Evolutionary conservation across 2,329 filamentous ascomycete genomes (phyloP), one percentile per base, ranked within the genome.

Genomic region (Curvularia eragrostidis): DNA sequence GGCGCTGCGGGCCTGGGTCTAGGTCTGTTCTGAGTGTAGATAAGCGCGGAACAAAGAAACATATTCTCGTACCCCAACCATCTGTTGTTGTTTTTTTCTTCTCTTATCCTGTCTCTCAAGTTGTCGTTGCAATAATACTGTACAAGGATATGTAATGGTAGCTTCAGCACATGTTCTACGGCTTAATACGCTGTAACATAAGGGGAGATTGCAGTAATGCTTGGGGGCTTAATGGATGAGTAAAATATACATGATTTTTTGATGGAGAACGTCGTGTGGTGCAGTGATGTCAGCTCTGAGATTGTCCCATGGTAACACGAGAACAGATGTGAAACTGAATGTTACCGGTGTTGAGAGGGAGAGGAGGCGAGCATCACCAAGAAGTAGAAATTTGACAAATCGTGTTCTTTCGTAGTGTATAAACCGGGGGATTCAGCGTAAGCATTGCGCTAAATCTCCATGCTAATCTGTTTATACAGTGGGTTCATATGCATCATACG

Each of bases 1-100:
- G 69, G 70, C 19, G 69, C 67, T 15, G 68, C 66, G 6, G 69
- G 67, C 13, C 8, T 72, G 23, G 69, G 69, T 3, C 21, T 71
- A 8, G 69, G 68, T 1, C 58, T 69, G 23, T 53, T 72, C 34
- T 71, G 57, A 57, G 48, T 13, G 19, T 23, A 19, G 15, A 42
- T 2, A 19, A 18, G 18, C 12, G 13, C 4, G 2, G 15, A 36
- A 5, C 5, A 18, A 30, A 30, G 28, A 8, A 12, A 8, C 6
- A 30, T 10, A 10, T 30, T 30, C 5, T 8, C 10, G 26, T 28
- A 28, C 8, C 26, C 26, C 12, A 34, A 34, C 1, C 9, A 30
- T 34, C 13, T 34, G 5, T 34, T 15, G 13, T 1, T 34, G 32
- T 15, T 5, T 34, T 15, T 34, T 5, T 34, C 0, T 34, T 34